phyloP scores from a whole-genome alignment of 2,329 filamentous ascomycete species.

The Cercospora brassicicola region DNA sequence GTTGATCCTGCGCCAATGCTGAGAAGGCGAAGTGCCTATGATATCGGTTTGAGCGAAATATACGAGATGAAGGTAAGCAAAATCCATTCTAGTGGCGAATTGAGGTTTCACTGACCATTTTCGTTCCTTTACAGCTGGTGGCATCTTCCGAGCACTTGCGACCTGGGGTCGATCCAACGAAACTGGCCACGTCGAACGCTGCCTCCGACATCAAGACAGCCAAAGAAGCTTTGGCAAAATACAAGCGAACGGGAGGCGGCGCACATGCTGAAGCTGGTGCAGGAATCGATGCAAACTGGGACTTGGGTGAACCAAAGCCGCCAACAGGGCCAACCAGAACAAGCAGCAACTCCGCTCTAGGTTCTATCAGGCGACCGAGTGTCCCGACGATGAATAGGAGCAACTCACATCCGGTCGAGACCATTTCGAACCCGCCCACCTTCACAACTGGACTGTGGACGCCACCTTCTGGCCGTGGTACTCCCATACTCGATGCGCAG shows the following conservation, averaged over 20 bases:
- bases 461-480: slow-evolving; percentile 29
- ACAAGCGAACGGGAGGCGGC: slow-evolving; percentile 23
- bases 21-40: slow-evolving; percentile 44
- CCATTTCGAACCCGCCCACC: slow-evolving; percentile 37
- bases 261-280: slow-evolving; percentile 22
- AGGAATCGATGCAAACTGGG: slow-evolving; percentile 23
- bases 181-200: slow-evolving; percentile 17
- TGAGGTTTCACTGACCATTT: not conserved
- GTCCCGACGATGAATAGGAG: slow-evolving; percentile 18
- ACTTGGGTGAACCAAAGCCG: slow-evolving; percentile 27
- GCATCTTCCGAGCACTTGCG: slow-evolving; percentile 74
- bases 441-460: slow-evolving; percentile 44
- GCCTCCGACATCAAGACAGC: slow-evolving; percentile 20
- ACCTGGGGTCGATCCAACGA: slow-evolving; percentile 48
- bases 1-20: slow-evolving; percentile 26
- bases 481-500: slow-evolving; percentile 26
- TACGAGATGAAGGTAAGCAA: slow-evolving; percentile 64
- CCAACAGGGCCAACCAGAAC: slow-evolving; percentile 25
- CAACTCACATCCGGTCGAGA: slow-evolving; percentile 34
- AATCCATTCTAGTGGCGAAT: no score
- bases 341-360: slow-evolving; percentile 26
- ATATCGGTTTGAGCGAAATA: slow-evolving; percentile 53
- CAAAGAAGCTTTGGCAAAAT: slow-evolving; percentile 23
- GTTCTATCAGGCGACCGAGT: slow-evolving; percentile 28
- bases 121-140: slow-evolving; percentile 48